These are phyloP conservation scores for Penicillium herquei DNA, from an alignment of 495 filamentous ascomycete species.

Conservation along the genomic window DNA sequence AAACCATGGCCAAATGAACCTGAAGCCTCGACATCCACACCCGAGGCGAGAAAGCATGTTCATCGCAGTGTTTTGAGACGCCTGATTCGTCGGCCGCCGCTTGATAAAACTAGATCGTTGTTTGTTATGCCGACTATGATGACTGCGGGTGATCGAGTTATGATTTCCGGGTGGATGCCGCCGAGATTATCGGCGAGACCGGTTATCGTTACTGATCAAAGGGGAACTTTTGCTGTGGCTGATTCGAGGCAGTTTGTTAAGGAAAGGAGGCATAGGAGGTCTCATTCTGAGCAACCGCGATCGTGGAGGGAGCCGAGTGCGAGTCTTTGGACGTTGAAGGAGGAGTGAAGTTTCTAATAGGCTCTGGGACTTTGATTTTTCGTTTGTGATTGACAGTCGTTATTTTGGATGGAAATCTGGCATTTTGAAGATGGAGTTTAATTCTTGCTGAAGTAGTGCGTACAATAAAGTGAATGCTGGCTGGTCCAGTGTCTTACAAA, in stretches of 20 bases:
- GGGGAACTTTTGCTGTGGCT: neutral
- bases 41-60: conserved; percentile 15
- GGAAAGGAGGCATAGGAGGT: conserved; percentile 36
- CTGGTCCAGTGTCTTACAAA: neutral
- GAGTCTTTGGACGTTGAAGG: conserved; percentile 39
- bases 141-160: conserved; percentile 15
- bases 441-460: neutral
- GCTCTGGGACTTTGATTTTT: neutral
- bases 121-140: conserved; percentile 32
- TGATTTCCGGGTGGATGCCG: conserved; percentile 29
- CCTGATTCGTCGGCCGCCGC: conserved; percentile 34
- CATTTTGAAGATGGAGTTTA: neutral
- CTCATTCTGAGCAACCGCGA: conserved; percentile 45
- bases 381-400: neutral
- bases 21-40: conserved; percentile 12
- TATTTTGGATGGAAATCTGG: neutral
- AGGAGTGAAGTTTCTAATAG: conserved; percentile 11
- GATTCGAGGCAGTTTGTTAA: conserved; percentile 12
- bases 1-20: conserved; percentile 6
- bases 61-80: conserved; percentile 28
- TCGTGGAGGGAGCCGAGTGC: conserved; percentile 42
- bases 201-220: conserved; percentile 4
- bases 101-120: conserved; percentile 36
- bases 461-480: neutral
- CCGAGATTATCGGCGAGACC: conserved; percentile 11